Evolutionary conservation across 306 rosid genomes (phyloP).

Genomic region (Sesbania bispinosa): DNA sequence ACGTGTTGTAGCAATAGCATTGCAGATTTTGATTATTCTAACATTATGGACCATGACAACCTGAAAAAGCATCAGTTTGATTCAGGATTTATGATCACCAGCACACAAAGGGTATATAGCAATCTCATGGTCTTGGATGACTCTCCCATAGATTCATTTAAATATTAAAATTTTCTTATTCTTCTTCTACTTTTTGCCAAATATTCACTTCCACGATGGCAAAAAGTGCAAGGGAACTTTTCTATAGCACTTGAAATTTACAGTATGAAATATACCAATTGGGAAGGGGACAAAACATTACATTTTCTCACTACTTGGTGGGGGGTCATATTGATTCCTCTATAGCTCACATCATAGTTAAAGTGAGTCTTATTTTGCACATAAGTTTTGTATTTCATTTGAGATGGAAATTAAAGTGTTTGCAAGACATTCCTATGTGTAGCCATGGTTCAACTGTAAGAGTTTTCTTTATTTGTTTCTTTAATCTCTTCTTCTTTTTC

Average conservation of each 20-base stretch:
- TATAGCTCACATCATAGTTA: slow-evolving; percentile 3
- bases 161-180: background rate
- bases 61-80: background rate
- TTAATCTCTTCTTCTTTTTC: background rate
- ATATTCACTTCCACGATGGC: slow-evolving; percentile 27
- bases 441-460: background rate
- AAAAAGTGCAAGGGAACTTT: slow-evolving; percentile 25
- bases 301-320: background rate
- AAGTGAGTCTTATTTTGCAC: background rate
- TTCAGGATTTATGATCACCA: slow-evolving; percentile 4
- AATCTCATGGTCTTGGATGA: background rate
- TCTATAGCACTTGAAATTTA: background rate
- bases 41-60: slow-evolving; percentile 14
- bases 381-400: background rate
- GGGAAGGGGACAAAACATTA: slow-evolving; percentile 8
- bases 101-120: background rate
- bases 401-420: background rate
- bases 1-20: slow-evolving; percentile 15
- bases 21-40: slow-evolving; percentile 25
- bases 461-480: background rate
- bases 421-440: background rate
- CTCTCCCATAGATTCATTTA: background rate
- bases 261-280: slow-evolving; percentile 5
- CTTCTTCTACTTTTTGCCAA: background rate
- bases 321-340: slow-evolving; percentile 20